Conservation (phyloP, 1,284 basidiomycete genomes). For the Sanghuangporus weigelae region DNA sequence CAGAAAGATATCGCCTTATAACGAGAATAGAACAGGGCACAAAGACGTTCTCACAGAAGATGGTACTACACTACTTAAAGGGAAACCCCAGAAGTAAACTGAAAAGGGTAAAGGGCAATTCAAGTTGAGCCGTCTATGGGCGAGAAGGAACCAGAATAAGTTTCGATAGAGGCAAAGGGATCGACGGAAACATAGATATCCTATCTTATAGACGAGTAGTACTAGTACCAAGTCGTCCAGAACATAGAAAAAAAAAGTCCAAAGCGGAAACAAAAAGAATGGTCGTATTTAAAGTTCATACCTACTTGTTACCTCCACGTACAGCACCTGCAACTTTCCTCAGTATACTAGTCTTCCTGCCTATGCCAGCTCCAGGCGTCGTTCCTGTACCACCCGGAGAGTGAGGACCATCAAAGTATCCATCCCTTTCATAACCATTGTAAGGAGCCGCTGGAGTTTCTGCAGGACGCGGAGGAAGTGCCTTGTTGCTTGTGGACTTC, state of each 20-base stretch:
- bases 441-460: conserved; percentile 25
- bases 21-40: background rate
- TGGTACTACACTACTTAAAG: background rate
- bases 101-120: background rate
- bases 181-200: conserved; percentile 3
- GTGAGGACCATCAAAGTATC: conserved; percentile 46
- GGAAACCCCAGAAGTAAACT: conserved; percentile 6
- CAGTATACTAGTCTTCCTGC: conserved; percentile 71
- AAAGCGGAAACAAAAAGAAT: conserved; percentile 1
- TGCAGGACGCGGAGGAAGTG: conserved; percentile 53
- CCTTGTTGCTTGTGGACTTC: conserved; percentile 46
- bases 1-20: background rate
- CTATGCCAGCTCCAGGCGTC: conserved; percentile 40
- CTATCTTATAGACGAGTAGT: background rate
- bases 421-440: conserved; percentile 29
- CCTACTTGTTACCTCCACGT: conserved; percentile 41
- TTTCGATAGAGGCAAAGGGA: background rate
- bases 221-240: background rate
- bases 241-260: background rate
- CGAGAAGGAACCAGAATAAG: conserved; percentile 8
- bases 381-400: conserved; percentile 28
- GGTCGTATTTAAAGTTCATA: background rate
- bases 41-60: background rate
- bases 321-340: conserved; percentile 73
- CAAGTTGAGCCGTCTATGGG: conserved; percentile 14